phyloP scores from a whole-genome alignment of 1,284 basidiomycete species.

The Pyrrhoderma noxium region DNA sequence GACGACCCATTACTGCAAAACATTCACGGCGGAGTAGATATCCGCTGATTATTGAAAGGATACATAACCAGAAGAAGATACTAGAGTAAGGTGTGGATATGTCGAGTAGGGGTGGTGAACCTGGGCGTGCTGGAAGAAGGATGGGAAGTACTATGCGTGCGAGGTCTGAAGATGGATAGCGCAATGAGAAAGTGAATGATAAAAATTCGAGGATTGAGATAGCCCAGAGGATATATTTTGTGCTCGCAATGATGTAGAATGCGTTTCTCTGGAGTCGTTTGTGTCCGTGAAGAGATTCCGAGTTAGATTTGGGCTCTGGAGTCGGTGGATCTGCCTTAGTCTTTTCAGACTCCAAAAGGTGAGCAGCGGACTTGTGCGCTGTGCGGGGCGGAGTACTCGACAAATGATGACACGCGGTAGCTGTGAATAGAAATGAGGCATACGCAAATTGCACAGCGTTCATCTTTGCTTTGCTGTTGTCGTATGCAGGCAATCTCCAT shows the following conservation, averaged over 20 bases:
- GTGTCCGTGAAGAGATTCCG: conserved; percentile 9
- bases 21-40: conserved; percentile 8
- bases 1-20: conserved; percentile 10
- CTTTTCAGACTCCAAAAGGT: neutral
- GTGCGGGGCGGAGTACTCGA: conserved; percentile 13
- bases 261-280: conserved; percentile 3
- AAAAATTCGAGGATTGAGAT: neutral
- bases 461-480: too few species aligned
- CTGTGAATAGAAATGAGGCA: conserved; percentile 1
- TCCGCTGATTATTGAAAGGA: conserved; percentile 9
- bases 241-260: neutral
- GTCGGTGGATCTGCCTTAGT: neutral
- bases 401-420: conserved; percentile 9
- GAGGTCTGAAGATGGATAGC: neutral
- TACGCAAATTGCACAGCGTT: neutral
- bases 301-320: too few species aligned
- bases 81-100: conserved; percentile 1
- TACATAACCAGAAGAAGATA: neutral
- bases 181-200: conserved; percentile 3
- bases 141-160: neutral
- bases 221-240: neutral
- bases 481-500: too few species aligned
- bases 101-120: conserved; percentile 1
- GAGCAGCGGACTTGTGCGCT: conserved; percentile 8
- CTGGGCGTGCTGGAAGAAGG: neutral